phyloP scores from a whole-genome alignment of 441 rosid genomes.

The Populus hybrid region DNA sequence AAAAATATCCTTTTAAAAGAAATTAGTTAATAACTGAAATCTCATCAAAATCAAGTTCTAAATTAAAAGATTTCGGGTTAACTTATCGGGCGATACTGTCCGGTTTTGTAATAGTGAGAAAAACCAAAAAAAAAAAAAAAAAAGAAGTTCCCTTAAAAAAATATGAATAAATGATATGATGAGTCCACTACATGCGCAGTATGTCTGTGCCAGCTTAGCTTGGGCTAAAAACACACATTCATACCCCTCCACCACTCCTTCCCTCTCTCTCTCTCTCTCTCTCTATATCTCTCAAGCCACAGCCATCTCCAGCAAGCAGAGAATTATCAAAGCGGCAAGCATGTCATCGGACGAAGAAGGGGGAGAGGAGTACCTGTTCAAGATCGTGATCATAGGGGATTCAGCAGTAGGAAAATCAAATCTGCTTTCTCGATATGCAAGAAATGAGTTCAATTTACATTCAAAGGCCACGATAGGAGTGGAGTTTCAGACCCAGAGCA shows the following conservation, averaged over 20 bases:
- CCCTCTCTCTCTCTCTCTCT: too few relatives aligned
- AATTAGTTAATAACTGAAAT: too few relatives aligned
- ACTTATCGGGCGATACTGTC: too few relatives aligned
- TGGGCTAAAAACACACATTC: not conserved
- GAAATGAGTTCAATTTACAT: too few relatives aligned
- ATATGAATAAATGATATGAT: not conserved
- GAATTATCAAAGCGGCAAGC: not conserved
- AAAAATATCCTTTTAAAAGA: too few relatives aligned
- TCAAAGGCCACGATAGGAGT: too few relatives aligned
- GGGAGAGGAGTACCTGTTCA: slow-evolving; percentile 52
- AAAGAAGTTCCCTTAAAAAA: not conserved
- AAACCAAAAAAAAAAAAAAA: too few relatives aligned
- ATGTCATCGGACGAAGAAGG: slow-evolving; percentile 62
- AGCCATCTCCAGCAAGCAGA: not conserved
- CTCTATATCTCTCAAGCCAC: not conserved
- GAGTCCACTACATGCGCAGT: slow-evolving; percentile 4
- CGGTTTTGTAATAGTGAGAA: too few relatives aligned
- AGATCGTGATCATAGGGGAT: slow-evolving; percentile 61
- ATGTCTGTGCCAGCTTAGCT: slow-evolving; percentile 20
- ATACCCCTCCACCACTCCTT: slow-evolving; percentile 4
- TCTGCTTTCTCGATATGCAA: too few relatives aligned
- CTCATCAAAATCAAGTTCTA: too few relatives aligned
- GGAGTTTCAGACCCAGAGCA: too few relatives aligned
- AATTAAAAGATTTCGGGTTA: too few relatives aligned
- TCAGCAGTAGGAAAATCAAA: not conserved